Percentiles rank a stretch among this genome's conserved stretches.
phyloP scores from a whole-genome alignment of 1,284 basidiomycete genomes.

The Rhodotorula sp. region DNA sequence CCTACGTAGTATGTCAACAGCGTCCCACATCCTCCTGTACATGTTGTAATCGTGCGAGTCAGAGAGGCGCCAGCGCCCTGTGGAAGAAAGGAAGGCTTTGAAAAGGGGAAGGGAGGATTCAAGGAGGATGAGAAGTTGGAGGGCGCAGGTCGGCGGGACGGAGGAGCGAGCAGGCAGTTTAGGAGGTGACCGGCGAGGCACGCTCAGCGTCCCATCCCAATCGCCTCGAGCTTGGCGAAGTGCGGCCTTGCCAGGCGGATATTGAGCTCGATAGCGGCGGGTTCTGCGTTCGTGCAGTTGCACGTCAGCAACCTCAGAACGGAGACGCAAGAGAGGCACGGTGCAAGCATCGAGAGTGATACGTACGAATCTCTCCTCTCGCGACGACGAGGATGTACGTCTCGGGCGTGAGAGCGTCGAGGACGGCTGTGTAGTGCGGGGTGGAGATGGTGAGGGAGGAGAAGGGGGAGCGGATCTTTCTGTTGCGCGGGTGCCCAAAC shows the following conservation, averaged over 20 bases:
- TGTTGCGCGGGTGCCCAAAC: background rate
- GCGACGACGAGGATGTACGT: slow-evolving; percentile 91
- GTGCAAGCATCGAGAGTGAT: too few species aligned
- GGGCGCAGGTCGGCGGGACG: too few species aligned
- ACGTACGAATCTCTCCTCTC: slow-evolving; percentile 12
- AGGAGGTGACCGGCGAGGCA: background rate
- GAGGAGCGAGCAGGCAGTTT: too few species aligned
- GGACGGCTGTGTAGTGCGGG: slow-evolving; percentile 73
- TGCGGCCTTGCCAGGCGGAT: slow-evolving; percentile 76
- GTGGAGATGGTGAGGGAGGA: slow-evolving; percentile 51
- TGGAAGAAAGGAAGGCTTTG: too few species aligned
- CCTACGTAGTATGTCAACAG: too few species aligned
- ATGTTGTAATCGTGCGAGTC: too few species aligned
- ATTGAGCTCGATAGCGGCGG: slow-evolving; percentile 78
- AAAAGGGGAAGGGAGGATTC: too few species aligned
- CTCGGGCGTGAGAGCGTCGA: slow-evolving; percentile 90
- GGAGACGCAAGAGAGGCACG: slow-evolving; percentile 42
- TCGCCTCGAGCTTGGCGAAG: slow-evolving; percentile 60
- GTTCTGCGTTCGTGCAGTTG: too few species aligned
- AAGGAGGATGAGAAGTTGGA: too few species aligned
- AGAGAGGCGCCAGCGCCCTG: too few species aligned
- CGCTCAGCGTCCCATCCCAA: slow-evolving; percentile 16
- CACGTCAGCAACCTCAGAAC: too few species aligned
- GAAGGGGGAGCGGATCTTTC: slow-evolving; percentile 45
- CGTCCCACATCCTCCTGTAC: too few species aligned